Evolutionary conservation across 257 asterid species (phyloP).

Genomic region (Perilla frutescens): DNA sequence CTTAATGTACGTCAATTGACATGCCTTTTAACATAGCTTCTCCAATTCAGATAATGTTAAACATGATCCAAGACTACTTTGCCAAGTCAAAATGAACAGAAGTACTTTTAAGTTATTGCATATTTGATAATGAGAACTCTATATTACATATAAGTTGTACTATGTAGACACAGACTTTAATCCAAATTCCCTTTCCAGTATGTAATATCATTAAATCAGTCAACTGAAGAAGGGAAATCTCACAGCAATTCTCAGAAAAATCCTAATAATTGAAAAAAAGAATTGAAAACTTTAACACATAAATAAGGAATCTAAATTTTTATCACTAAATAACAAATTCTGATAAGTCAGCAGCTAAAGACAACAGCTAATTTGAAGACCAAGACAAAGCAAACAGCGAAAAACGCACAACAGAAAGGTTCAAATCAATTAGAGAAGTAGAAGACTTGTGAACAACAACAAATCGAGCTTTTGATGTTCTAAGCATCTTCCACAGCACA

Average conservation of each 20-base stretch:
- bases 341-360: background rate
- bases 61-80: background rate
- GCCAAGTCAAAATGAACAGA: background rate
- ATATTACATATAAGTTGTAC: background rate
- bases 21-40: background rate
- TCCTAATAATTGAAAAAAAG: background rate
- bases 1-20: background rate
- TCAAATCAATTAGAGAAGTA: background rate
- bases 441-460: constrained; percentile 4
- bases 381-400: background rate
- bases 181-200: background rate
- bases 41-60: background rate
- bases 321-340: background rate
- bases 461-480: background rate
- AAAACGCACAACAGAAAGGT: background rate
- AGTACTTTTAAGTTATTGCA: constrained; percentile 9
- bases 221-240: background rate
- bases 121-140: background rate
- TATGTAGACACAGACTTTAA: background rate
- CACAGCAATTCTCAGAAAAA: background rate
- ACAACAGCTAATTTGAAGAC: too few relatives aligned
- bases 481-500: constrained; percentile 16
- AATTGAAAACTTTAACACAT: background rate
- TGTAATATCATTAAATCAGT: background rate
- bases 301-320: background rate